Base-by-base conservation (phyloP, 768 basidiomycete species). In the Leccinum barrowsii region DNA sequence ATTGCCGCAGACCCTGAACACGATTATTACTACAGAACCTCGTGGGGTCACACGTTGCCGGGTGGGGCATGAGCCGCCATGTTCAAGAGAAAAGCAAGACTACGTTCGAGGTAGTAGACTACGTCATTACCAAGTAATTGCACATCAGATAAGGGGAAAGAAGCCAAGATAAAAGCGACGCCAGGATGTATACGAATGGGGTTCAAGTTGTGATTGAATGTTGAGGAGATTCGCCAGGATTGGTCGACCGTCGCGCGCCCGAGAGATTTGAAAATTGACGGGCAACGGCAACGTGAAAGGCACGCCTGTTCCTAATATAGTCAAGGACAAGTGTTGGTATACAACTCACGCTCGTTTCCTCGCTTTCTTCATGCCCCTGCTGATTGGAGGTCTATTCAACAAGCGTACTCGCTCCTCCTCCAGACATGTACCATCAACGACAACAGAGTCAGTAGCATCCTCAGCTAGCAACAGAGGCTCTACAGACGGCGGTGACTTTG, bases 401-500 rank as follows among this genome's bases (percentile, higher is more conserved):
- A 74, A 58, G 51, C 67, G 71, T 48, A 58, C 51, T 7, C 13
- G 37, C 37, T 40, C 37, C 37, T 40, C 55, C 4, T 34, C 50
- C 19, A 46, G 54, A 46, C 28, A 5, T 5, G 26, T 17, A 0
- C 37, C 48, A 5, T 28, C 58, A 8, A 52, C 60, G 5, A 30
- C 67, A 10, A 42, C 62, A 2, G 61, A 59, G 12, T 68, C 70
- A 17, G 47, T 54, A 7, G 55, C 64, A 0, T 68, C 65, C 11
- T 59, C 60, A 0, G 17, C 54, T 24, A 67, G 63, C 54, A 61
- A 58, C 19, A 56, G 37, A n/a, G 62, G 62, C 11, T 67, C 65
- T 11, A 35, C 63, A 65, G 78, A 80, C 17, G 59, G 62, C 17
- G 75, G 74, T 60, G 66, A 71, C 61, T 65, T 75, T 52, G 65